These are phyloP conservation scores for Plenodomus biglobosus DNA, from an alignment of 2,329 filamentous ascomycete genomes.

Conservation along the genomic window DNA sequence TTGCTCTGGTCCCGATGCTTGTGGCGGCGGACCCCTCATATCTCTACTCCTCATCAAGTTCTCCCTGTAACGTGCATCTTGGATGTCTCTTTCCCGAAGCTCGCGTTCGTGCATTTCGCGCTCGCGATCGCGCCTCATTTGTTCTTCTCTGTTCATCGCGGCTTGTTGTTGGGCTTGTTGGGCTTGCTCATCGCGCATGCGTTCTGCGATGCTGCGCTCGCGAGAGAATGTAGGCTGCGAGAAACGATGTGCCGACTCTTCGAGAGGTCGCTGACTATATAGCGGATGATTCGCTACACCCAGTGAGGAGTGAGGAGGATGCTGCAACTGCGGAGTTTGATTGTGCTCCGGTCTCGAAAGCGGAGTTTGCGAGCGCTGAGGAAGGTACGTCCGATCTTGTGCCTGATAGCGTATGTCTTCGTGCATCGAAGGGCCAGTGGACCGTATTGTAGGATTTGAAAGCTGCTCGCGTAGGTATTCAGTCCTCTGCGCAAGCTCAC, in stretches of 20 bases:
- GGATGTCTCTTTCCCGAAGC: conserved; percentile 18
- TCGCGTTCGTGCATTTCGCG: conserved; percentile 26
- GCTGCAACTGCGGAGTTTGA: conserved; percentile 34
- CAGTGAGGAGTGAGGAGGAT: conserved; percentile 36
- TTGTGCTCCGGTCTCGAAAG: conserved; percentile 32
- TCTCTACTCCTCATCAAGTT: conserved; percentile 22
- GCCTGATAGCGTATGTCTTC: conserved; percentile 35
- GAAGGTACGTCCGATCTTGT: conserved; percentile 31
- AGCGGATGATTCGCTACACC: conserved; percentile 29
- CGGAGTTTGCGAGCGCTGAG: conserved; percentile 41
- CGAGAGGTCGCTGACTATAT: conserved; percentile 30
- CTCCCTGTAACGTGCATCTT: conserved; percentile 24
- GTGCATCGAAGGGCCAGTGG: conserved; percentile 23
- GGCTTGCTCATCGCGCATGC: conserved; percentile 36
- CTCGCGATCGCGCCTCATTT: conserved; percentile 24
- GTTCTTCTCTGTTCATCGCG: conserved; percentile 27
- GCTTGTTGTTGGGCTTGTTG: conserved; percentile 31
- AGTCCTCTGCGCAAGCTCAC: conserved; percentile 34
- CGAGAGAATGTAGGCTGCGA: conserved; percentile 22
- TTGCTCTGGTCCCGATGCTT: conserved; percentile 16
- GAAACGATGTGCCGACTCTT: conserved; percentile 32
- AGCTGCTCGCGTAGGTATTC: conserved; percentile 38
- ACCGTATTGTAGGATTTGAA: conserved; percentile 22
- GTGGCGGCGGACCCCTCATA: conserved; percentile 18
- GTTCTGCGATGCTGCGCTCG: conserved; percentile 29